phyloP scores from a whole-genome alignment of 179 eudicot genomes.

The Carnegiea gigantea region DNA sequence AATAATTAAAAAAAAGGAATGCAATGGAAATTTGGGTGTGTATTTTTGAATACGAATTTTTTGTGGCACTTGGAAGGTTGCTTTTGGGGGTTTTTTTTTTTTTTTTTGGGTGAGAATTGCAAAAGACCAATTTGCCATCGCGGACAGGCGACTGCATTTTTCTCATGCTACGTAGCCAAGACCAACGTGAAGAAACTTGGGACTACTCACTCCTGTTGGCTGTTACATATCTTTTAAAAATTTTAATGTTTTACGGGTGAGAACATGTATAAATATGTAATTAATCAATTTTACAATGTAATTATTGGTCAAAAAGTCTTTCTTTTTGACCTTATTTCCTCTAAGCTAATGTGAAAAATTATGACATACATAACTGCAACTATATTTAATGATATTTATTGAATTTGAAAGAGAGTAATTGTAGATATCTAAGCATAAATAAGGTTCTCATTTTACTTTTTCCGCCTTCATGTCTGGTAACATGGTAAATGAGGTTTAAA shows the following conservation, averaged over 20 bases:
- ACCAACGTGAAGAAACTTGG: slow-evolving; percentile 12
- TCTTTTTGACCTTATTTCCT: slow-evolving; percentile 24
- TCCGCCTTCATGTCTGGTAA: background rate
- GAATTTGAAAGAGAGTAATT: slow-evolving; percentile 23
- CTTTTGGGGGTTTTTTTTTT: background rate
- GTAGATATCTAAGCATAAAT: slow-evolving; percentile 15
- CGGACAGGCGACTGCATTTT: background rate
- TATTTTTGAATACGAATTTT: background rate
- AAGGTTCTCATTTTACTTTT: background rate
- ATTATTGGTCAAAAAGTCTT: slow-evolving; percentile 8
- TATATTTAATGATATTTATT: slow-evolving; percentile 22
- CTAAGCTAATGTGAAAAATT: background rate
- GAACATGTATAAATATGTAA: background rate
- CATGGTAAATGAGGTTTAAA: background rate
- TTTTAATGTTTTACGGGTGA: background rate
- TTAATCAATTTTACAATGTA: slow-evolving; percentile 10
- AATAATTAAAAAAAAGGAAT: background rate
- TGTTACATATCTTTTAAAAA: background rate
- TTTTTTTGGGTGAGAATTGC: background rate
- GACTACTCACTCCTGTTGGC: background rate
- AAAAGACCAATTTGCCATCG: background rate
- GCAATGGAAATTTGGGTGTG: background rate
- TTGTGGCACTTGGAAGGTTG: background rate
- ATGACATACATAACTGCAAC: slow-evolving; percentile 19
- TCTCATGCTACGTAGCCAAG: slow-evolving; percentile 13